Percentiles rank a stretch among this genome's conserved stretches.
These are phyloP conservation scores for Herpotrichia juniperi DNA, from an alignment of 2,329 filamentous ascomycete genomes.

Conservation along the genomic window DNA sequence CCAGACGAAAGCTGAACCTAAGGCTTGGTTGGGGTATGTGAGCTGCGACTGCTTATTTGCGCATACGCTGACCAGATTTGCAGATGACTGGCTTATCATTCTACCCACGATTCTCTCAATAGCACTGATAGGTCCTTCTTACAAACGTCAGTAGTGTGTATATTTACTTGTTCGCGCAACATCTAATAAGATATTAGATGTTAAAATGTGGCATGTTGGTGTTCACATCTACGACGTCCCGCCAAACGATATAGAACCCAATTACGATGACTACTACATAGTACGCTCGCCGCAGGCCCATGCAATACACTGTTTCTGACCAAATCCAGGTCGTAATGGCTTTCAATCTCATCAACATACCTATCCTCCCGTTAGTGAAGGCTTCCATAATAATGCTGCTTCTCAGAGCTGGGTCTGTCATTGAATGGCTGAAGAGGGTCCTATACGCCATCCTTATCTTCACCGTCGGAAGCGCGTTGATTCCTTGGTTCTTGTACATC, in stretches of 20 bases:
- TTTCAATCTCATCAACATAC: constrained; percentile 49
- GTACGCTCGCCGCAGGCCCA: constrained; percentile 21
- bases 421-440: constrained; percentile 44
- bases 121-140: constrained; percentile 44
- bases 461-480: constrained; percentile 41
- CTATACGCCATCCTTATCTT: constrained; percentile 46
- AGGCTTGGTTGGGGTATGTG: constrained; percentile 44
- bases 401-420: constrained; percentile 46
- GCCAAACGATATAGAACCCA: constrained; percentile 40
- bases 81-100: constrained; percentile 49
- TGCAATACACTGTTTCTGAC: constrained; percentile 9
- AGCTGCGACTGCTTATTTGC: constrained; percentile 5
- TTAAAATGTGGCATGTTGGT: constrained; percentile 47
- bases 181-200: constrained; percentile 26
- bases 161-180: constrained; percentile 2
- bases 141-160: constrained; percentile 33
- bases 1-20: constrained; percentile 43
- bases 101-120: constrained; percentile 42
- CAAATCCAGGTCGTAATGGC: constrained; percentile 36
- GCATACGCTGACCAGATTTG: constrained; percentile 20
- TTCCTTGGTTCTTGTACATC: constrained; percentile 46
- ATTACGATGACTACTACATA: constrained; percentile 44
- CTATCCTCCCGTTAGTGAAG: constrained; percentile 50
- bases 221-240: constrained; percentile 45
- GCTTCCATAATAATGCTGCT: constrained; percentile 48